These are phyloP conservation scores for Neopestalotiopsis sp. DNA, from an alignment of 2,329 filamentous ascomycete genomes.

Conservation along the genomic window DNA sequence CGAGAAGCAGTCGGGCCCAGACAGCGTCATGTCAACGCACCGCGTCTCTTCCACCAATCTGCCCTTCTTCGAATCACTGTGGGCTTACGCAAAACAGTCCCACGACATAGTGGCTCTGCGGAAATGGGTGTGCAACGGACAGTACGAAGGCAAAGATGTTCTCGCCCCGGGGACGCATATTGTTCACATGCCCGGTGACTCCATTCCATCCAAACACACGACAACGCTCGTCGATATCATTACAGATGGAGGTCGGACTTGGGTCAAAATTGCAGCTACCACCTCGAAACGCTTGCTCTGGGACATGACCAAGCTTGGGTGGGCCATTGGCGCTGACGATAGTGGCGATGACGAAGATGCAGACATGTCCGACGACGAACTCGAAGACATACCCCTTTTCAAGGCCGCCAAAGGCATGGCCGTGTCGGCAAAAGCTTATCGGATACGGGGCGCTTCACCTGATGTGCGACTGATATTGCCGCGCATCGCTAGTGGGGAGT, in stretches of 20 bases:
- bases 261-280: conserved; percentile 39
- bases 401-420: conserved; percentile 33
- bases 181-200: conserved; percentile 33
- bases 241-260: conserved; percentile 35
- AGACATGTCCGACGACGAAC: conserved; percentile 22
- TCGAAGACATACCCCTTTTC: conserved; percentile 36
- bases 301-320: conserved; percentile 37
- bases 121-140: conserved; percentile 32
- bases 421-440: conserved; percentile 31
- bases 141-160: conserved; percentile 30
- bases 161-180: conserved; percentile 35
- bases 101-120: conserved; percentile 34
- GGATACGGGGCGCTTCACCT: conserved; percentile 32
- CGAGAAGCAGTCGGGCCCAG: not conserved
- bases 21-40: conserved; percentile 1
- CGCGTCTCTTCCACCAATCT: conserved; percentile 29
- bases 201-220: conserved; percentile 26
- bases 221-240: conserved; percentile 36
- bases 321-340: conserved; percentile 34
- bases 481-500: conserved; percentile 33
- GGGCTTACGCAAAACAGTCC: conserved; percentile 35
- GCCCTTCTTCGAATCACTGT: conserved; percentile 35
- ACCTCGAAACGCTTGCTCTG: conserved; percentile 36
- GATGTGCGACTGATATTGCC: conserved; percentile 33
- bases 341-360: conserved; percentile 28